phyloP scores from a whole-genome alignment of 2,329 filamentous ascomycete species.

The Sclerotinia borealis region DNA sequence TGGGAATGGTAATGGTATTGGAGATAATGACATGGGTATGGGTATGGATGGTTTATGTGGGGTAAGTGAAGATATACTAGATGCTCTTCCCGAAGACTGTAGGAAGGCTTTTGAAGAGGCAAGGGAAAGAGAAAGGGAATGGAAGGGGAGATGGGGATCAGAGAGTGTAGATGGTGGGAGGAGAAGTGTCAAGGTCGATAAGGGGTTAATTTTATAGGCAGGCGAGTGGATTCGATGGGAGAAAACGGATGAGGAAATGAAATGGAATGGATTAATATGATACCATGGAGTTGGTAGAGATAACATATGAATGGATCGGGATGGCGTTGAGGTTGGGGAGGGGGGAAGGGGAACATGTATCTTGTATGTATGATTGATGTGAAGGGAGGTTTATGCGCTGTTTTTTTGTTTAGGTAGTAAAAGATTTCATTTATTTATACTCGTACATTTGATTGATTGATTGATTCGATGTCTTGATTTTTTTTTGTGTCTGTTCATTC shows the following conservation, averaged over 20 bases:
- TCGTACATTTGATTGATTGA: no score
- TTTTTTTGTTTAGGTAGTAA: not conserved
- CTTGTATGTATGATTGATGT: not conserved
- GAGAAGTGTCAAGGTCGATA: conserved; percentile 52
- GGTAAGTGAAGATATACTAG: conserved; percentile 58
- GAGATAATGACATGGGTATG: conserved; percentile 16
- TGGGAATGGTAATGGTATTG: not conserved
- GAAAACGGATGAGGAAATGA: not conserved
- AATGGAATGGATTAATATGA: not conserved
- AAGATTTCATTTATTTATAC: not conserved
- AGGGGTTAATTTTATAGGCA: conserved; percentile 36
- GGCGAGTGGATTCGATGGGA: no score
- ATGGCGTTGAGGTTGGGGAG: no score
- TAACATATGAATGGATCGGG: not conserved
- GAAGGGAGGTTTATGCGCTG: not conserved
- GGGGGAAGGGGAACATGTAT: not conserved
- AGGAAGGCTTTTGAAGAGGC: conserved; percentile 66
- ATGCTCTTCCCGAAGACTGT: conserved; percentile 64
- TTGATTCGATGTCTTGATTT: not conserved
- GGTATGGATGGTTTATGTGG: conserved; percentile 52
- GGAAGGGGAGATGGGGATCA: conserved; percentile 68
- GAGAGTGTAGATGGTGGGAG: conserved; percentile 55
- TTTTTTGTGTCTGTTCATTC: no score
- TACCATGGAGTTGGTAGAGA: not conserved
- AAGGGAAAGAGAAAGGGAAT: conserved; percentile 57